A percentile compares a stretch with the other conserved stretches of the same genome.
phyloP scores from a whole-genome alignment of 2,329 filamentous ascomycete genomes.

The Ceratocystis variospora region DNA sequence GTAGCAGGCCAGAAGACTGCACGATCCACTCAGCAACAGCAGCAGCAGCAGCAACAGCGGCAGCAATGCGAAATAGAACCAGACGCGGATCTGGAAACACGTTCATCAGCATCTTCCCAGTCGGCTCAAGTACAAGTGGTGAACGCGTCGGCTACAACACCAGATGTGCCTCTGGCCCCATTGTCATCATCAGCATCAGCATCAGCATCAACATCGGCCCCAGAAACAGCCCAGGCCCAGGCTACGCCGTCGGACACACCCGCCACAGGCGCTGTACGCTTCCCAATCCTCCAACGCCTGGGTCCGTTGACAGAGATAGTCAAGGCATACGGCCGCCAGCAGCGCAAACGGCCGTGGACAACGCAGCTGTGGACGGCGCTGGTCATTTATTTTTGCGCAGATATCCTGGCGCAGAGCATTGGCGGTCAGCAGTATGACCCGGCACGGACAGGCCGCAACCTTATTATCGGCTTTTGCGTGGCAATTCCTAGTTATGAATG shows the following conservation, averaged over 20 bases:
- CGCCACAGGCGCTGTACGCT: background rate
- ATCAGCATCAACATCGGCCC: background rate
- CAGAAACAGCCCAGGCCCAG: background rate
- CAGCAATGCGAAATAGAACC: background rate
- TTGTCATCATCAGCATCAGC: background rate
- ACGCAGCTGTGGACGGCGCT: constrained; percentile 67
- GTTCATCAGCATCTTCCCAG: no score
- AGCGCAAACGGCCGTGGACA: constrained; percentile 57
- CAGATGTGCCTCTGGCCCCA: background rate
- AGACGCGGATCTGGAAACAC: background rate
- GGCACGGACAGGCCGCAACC: constrained; percentile 52
- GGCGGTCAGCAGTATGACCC: constrained; percentile 51
- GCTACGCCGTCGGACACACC: background rate
- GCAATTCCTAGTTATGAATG: constrained; percentile 65
- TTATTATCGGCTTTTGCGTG: constrained; percentile 55
- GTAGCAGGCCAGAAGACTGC: background rate
- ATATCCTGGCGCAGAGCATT: constrained; percentile 64
- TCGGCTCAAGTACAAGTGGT: background rate
- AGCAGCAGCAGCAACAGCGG: background rate
- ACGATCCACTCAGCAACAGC: background rate
- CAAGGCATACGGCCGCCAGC: constrained; percentile 53
- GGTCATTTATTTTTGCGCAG: constrained; percentile 65
- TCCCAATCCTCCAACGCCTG: constrained; percentile 41
- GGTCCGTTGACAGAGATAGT: constrained; percentile 42
- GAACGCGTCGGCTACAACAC: background rate